These are phyloP conservation scores for Debaryomyces nepalensis DNA, from an alignment of 1,139 yeast genomes.

Conservation along the genomic window DNA sequence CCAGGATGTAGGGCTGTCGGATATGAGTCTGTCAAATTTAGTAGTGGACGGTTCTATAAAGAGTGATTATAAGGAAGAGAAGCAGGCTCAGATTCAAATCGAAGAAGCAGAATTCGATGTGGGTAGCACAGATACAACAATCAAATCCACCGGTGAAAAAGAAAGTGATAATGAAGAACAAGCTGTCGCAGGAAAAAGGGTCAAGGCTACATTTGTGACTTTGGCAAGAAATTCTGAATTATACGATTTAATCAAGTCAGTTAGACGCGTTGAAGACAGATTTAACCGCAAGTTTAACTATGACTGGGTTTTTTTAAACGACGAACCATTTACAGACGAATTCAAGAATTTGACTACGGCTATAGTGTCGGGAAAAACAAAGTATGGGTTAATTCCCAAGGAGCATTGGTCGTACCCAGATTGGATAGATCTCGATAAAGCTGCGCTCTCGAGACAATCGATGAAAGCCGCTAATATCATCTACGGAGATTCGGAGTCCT, in stretches of 20 bases:
- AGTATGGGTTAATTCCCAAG: conserved; percentile 62
- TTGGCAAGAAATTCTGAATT: conserved; percentile 69
- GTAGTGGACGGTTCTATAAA: conserved; percentile 21
- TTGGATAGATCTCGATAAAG: conserved; percentile 66
- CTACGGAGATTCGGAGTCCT: conserved; percentile 66
- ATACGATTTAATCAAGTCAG: conserved; percentile 63
- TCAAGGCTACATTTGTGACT: conserved; percentile 66
- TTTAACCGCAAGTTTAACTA: conserved; percentile 70
- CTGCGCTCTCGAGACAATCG: conserved; percentile 50
- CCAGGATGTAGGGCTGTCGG: background rate
- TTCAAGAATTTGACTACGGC: conserved; percentile 54
- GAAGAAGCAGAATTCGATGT: conserved; percentile 9
- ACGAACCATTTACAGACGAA: conserved; percentile 60
- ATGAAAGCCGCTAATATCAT: conserved; percentile 56
- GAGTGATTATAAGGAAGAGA: conserved; percentile 16
- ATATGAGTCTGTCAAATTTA: too few relatives aligned
- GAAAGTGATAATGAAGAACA: background rate
- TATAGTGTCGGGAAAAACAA: conserved; percentile 62
- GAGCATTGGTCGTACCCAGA: conserved; percentile 77
- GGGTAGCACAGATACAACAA: too few relatives aligned
- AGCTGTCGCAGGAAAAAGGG: conserved; percentile 26
- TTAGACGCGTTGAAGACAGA: conserved; percentile 71
- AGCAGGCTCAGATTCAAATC: conserved; percentile 15
- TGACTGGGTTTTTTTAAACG: conserved; percentile 82
- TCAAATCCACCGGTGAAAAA: too few relatives aligned